phyloP scores from a whole-genome alignment of 2,329 filamentous ascomycete genomes.

The Cytospora paraplurivora region DNA sequence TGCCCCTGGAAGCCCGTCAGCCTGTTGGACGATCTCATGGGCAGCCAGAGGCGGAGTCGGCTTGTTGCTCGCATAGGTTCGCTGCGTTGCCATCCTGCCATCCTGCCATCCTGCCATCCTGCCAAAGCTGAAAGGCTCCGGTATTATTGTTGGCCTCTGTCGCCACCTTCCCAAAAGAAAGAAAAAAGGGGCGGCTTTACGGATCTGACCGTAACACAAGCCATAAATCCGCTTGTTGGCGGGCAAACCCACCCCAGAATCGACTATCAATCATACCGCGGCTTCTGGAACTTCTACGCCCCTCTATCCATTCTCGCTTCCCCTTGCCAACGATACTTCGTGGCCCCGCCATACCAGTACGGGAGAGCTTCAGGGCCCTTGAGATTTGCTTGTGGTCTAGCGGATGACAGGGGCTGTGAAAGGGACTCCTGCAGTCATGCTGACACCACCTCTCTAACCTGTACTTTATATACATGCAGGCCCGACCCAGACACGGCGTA shows the following conservation, averaged over 20 bases:
- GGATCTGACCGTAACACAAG: constrained; percentile 9
- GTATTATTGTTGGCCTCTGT: not conserved
- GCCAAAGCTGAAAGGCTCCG: no score
- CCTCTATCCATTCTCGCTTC: constrained; percentile 23
- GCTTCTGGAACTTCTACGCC: constrained; percentile 23
- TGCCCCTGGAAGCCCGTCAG: not conserved
- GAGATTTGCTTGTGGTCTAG: constrained; percentile 27
- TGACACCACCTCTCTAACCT: constrained; percentile 32
- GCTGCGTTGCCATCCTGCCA: no score
- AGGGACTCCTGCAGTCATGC: constrained; percentile 30
- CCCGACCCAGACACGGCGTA: constrained; percentile 35
- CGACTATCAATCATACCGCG: constrained; percentile 6
- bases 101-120: no score
- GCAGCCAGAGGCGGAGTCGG: not conserved
- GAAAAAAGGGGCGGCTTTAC: constrained; percentile 22
- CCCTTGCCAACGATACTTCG: constrained; percentile 5
- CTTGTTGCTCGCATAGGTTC: not conserved
- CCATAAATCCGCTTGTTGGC: constrained; percentile 11
- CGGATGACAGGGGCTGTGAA: constrained; percentile 23
- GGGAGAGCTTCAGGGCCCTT: constrained; percentile 26
- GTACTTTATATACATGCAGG: constrained; percentile 38
- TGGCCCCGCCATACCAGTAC: constrained; percentile 12
- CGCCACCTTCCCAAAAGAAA: constrained; percentile 4
- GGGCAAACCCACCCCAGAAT: constrained; percentile 15
- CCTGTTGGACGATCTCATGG: not conserved